Base-by-base conservation (phyloP, 306 rosid genomes). In the Spatholobus suberectus region DNA sequence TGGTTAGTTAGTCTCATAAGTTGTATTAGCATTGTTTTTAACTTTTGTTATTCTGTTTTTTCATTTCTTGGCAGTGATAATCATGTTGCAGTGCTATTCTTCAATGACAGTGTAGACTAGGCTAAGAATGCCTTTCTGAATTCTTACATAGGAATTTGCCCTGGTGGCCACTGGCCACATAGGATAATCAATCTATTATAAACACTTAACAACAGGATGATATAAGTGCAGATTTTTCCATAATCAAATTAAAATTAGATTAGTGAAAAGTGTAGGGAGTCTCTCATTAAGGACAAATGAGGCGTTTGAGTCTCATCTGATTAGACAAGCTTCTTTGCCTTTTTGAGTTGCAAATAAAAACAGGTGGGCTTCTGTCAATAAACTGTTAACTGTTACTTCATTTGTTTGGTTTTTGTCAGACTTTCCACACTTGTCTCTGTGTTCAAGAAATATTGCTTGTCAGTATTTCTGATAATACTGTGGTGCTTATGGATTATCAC, bases 1-100 rank as follows among this genome's bases (percentile, higher is more conserved):
- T 52, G 99, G 99, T 94, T 70, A 78, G 98, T 93, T 73, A 69
- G 87, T 73, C 57, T 23, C 44, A 7, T 12, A 34, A 44, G 54
- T 67, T 40, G 37, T 38, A 35, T 83, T 14, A 40, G 20, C 26
- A 21, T 12, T 20, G 18, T 68, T 68, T 67, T 21, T 37, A 8
- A 11, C 51, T 38, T 65, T 65, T 34, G 18, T 5, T 24, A 52
- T 23, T 2, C 13, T 67, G 14, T n/a, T 52, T 41, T 58, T 46
- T 10, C 8, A 18, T 8, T 58, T 63, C 4, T n/a, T 4, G 51
- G 4, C 72, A 37, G 4, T 66, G 44, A 37, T 38, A 37, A 37
- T 38, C 40, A 13, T 47, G 71, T 13, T 58, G 49, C 44, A n/a
- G 4, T 77, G 9, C 46, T 27, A 13, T 71, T 62, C 38, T 68